These are phyloP conservation scores for Tylopilus felleus DNA, from an alignment of 768 basidiomycete species.

Conservation along the genomic window DNA sequence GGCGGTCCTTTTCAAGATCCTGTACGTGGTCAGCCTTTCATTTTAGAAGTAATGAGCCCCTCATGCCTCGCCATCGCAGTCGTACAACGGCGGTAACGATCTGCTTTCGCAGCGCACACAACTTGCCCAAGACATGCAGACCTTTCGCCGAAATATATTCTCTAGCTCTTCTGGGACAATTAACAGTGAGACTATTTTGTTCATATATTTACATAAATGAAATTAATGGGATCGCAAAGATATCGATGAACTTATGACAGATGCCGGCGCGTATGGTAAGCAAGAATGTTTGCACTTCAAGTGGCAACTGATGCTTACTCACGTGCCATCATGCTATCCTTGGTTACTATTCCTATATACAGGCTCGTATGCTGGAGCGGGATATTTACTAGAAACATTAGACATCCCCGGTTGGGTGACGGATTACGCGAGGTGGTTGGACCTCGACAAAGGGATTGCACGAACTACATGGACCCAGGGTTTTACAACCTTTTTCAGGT, in stretches of 20 bases:
- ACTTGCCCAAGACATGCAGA: slow-evolving; percentile 48
- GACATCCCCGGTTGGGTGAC: slow-evolving; percentile 33
- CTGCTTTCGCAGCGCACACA: slow-evolving; percentile 40
- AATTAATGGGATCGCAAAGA: slow-evolving; percentile 34
- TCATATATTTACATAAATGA: not conserved
- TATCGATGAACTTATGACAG: slow-evolving; percentile 49
- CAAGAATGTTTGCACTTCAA: not conserved
- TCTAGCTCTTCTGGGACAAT: slow-evolving; percentile 56
- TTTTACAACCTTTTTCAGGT: slow-evolving; percentile 49
- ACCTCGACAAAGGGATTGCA: slow-evolving; percentile 59
- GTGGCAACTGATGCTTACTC: not conserved
- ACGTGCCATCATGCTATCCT: not conserved
- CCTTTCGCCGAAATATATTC: slow-evolving; percentile 56
- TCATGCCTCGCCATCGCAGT: slow-evolving; percentile 22
- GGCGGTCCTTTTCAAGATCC: slow-evolving; percentile 69
- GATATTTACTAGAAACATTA: slow-evolving; percentile 53
- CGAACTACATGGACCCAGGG: slow-evolving; percentile 60
- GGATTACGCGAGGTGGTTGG: slow-evolving; percentile 64
- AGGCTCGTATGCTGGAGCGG: slow-evolving; percentile 72
- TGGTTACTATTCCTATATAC: not conserved
- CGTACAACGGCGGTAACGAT: slow-evolving; percentile 72
- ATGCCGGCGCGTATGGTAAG: slow-evolving; percentile 61
- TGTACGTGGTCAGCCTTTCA: slow-evolving; percentile 33
- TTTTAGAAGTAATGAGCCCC: not conserved
- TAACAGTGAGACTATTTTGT: slow-evolving; percentile 36